Evolutionary conservation across 148 eudicot genomes (phyloP).

Genomic region (Rhododendron henanense): DNA sequence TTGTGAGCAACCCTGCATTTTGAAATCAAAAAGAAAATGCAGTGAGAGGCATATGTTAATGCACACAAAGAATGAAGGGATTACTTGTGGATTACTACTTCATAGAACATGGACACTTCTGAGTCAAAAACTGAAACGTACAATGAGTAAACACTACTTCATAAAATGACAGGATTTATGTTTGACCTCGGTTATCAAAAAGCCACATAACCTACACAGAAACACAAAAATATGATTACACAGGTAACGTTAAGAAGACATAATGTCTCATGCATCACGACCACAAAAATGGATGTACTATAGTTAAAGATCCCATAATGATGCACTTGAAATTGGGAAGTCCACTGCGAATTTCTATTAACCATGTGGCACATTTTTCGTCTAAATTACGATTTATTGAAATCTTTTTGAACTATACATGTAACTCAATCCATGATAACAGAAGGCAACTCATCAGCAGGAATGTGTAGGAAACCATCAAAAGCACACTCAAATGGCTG

Average conservation of each 20-base stretch:
- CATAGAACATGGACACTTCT: background rate
- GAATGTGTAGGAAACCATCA: background rate
- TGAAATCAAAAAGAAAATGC: slow-evolving; percentile 6
- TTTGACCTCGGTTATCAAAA: background rate
- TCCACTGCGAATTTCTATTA: background rate
- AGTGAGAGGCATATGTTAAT: background rate
- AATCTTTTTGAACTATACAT: background rate
- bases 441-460: background rate
- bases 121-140: background rate
- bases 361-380: background rate
- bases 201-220: background rate
- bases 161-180: background rate
- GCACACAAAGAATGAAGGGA: background rate
- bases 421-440: background rate
- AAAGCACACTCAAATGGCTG: background rate
- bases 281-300: background rate
- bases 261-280: background rate
- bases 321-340: background rate
- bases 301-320: background rate
- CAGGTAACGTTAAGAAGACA: background rate
- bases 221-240: background rate
- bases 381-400: no score
- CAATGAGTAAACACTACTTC: background rate
- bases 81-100: background rate
- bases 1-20: slow-evolving; percentile 82